phyloP scores from a whole-genome alignment of 2,329 filamentous ascomycete species.

The Alternaria triticina region DNA sequence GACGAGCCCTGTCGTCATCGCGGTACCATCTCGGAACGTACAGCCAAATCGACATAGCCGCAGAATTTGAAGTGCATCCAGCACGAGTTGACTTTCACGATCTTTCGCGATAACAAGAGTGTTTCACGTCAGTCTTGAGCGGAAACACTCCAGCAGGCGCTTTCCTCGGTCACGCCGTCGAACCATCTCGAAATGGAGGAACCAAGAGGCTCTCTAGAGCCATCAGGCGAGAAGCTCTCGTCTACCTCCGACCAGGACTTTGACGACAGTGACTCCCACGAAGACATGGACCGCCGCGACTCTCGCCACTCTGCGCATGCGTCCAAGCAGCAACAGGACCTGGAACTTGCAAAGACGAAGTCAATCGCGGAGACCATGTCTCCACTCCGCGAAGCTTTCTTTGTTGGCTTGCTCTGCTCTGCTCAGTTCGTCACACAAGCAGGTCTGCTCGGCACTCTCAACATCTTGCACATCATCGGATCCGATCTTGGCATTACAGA shows the following conservation, averaged over 20 bases:
- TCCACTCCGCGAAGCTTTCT: slow-evolving; percentile 30
- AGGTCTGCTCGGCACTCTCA: slow-evolving; percentile 45
- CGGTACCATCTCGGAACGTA: neutral
- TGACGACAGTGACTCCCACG: neutral
- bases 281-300: neutral
- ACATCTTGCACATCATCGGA: slow-evolving; percentile 53
- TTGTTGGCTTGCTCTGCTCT: slow-evolving; percentile 34
- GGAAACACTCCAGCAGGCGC: neutral
- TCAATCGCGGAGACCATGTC: slow-evolving; percentile 32
- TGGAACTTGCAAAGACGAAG: slow-evolving; percentile 26
- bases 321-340: neutral
- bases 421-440: slow-evolving; percentile 51
- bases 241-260: neutral
- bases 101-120: too few species aligned
- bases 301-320: neutral
- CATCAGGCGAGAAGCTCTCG: neutral
- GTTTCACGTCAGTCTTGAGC: neutral
- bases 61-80: neutral
- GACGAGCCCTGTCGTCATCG: neutral
- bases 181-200: neutral
- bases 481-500: slow-evolving; percentile 48
- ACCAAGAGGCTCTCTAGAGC: neutral
- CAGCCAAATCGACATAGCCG: neutral
- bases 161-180: neutral
- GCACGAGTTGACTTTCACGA: neutral